These are phyloP conservation scores for Cokeromyces recurvatus DNA, from an alignment of 371 early-diverging fungal genomes.

Conservation along the genomic window DNA sequence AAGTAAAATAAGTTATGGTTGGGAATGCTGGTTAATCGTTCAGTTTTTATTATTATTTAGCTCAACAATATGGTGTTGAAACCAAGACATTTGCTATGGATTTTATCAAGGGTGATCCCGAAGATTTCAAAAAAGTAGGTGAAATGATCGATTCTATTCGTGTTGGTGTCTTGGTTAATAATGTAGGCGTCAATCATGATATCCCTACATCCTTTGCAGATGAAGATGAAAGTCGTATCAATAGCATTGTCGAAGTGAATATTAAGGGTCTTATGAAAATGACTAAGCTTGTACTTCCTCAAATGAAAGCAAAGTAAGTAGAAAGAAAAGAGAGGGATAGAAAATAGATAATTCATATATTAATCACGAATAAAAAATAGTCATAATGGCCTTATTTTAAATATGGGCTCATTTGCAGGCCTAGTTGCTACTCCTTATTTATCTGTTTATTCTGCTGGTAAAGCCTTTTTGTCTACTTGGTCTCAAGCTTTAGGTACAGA, in stretches of 20 bases:
- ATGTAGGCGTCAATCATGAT: conserved; percentile 90
- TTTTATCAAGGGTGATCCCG: conserved; percentile 62
- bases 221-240: conserved; percentile 61
- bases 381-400: conserved; percentile 84
- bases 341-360: too few species aligned
- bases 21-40: too few species aligned
- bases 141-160: conserved; percentile 50
- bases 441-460: conserved; percentile 91
- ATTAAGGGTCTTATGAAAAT: conserved; percentile 79
- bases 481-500: conserved; percentile 89
- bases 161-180: conserved; percentile 85
- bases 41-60: conserved; percentile 3
- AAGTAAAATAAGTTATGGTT: too few species aligned
- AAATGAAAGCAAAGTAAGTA: conserved; percentile 58
- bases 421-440: conserved; percentile 85
- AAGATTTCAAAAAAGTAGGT: conserved; percentile 66
- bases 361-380: too few species aligned
- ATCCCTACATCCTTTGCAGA: conserved; percentile 81
- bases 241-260: conserved; percentile 87
- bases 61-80: conserved; percentile 56
- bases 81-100: conserved; percentile 79
- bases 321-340: too few species aligned
- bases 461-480: conserved; percentile 90
- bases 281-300: conserved; percentile 79
- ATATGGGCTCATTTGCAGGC: conserved; percentile 92